Percentiles rank a stretch among this genome's conserved stretches.
Evolutionary conservation across 148 eudicot species (phyloP).

Genomic region (Rheum nobile): DNA sequence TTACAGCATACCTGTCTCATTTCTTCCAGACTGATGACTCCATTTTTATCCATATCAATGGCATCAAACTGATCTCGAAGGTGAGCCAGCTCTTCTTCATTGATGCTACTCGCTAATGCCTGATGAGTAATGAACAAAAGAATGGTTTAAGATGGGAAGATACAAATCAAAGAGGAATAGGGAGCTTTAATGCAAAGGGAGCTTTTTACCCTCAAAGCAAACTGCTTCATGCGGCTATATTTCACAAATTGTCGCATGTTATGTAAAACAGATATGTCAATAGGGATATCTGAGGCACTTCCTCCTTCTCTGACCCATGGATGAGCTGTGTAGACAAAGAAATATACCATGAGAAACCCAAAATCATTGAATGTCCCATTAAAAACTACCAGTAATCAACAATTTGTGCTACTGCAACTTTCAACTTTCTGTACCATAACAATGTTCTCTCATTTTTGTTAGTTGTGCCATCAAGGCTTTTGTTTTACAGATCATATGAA

Average conservation of each 20-base stretch:
- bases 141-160: not conserved
- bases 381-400: no score
- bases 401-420: not conserved
- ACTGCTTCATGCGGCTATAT: conserved; percentile 86
- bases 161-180: not conserved
- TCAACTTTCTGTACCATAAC: not conserved
- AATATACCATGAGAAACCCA: conserved; percentile 6
- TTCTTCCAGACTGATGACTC: conserved; percentile 87
- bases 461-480: not conserved
- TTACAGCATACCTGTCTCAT: conserved; percentile 67
- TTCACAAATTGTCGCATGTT: conserved; percentile 92
- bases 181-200: not conserved
- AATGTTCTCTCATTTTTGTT: not conserved
- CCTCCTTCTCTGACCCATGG: conserved; percentile 99
- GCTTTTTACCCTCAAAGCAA: conserved; percentile 69
- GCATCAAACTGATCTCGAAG: conserved; percentile 93
- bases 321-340: conserved; percentile 45
- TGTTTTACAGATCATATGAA: not conserved
- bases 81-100: conserved; percentile 67
- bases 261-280: conserved; percentile 83
- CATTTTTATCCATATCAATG: conserved; percentile 86
- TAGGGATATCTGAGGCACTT: conserved; percentile 78
- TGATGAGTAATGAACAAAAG: conserved; percentile 14
- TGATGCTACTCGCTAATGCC: conserved; percentile 90
- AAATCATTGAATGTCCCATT: not conserved